Conservation (phyloP, 805 yeast genomes). For the Pichia heedii region DNA sequence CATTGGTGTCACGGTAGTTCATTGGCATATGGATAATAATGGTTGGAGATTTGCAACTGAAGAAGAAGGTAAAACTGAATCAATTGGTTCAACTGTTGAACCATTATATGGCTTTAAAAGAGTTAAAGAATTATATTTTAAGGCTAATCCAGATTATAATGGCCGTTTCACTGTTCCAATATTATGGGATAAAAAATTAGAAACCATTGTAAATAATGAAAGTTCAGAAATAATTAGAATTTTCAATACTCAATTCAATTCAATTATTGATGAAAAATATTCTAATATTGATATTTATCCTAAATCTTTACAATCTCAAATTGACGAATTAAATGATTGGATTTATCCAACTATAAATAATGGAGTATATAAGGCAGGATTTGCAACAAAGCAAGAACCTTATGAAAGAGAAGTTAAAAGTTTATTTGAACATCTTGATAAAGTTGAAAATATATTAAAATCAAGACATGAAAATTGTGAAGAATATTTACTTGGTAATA, state of each 20-base stretch:
- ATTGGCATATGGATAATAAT: slow-evolving; percentile 78
- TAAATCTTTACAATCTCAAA: slow-evolving; percentile 36
- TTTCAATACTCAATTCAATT: slow-evolving; percentile 66
- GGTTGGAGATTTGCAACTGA: slow-evolving; percentile 76
- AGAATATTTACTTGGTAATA: slow-evolving; percentile 47
- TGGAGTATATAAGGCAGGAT: slow-evolving; percentile 91
- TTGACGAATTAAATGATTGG: slow-evolving; percentile 76
- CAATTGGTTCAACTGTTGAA: slow-evolving; percentile 45
- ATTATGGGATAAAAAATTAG: slow-evolving; percentile 77
- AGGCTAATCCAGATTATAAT: slow-evolving; percentile 62
- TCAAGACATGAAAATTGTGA: slow-evolving; percentile 31
- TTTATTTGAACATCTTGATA: slow-evolving; percentile 60
- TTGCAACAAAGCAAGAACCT: slow-evolving; percentile 74
- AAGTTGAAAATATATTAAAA: slow-evolving; percentile 53
- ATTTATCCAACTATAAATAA: slow-evolving; percentile 79
- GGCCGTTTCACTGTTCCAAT: slow-evolving; percentile 93
- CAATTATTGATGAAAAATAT: slow-evolving; percentile 39
- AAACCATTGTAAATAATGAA: slow-evolving; percentile 86
- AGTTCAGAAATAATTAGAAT: slow-evolving; percentile 84
- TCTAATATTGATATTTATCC: slow-evolving; percentile 59
- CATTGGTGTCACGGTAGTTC: slow-evolving; percentile 69
- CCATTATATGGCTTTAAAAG: slow-evolving; percentile 50
- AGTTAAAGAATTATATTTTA: slow-evolving; percentile 63
- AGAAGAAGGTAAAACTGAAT: slow-evolving; percentile 30
- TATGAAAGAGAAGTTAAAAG: slow-evolving; percentile 60